A percentile compares a stretch with the other conserved stretches of the same genome.
phyloP scores from a whole-genome alignment of 768 basidiomycete genomes.

The Mycena polygramma region DNA sequence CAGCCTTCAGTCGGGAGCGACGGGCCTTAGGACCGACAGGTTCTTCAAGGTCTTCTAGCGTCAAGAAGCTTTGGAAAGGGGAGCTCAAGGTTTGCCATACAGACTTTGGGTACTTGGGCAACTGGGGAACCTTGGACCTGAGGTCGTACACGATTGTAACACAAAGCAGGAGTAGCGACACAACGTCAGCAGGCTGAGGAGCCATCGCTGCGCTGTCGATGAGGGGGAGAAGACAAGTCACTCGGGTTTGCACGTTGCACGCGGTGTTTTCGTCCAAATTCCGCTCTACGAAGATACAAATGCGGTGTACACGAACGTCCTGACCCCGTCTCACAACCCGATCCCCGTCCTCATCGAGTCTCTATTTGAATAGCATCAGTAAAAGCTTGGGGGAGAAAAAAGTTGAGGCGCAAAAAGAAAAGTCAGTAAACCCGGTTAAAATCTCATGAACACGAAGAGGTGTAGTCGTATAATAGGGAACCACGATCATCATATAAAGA shows the following conservation, averaged over 20 bases:
- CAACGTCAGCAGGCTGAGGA: slow-evolving; percentile 8
- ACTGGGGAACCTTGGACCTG: slow-evolving; percentile 34
- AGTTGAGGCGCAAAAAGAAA: slow-evolving; percentile 15
- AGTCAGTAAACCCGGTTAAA: slow-evolving; percentile 61
- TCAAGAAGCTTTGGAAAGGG: slow-evolving; percentile 68
- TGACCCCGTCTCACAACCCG: too few species aligned
- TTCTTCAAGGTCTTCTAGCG: slow-evolving; percentile 63
- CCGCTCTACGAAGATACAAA: too few species aligned
- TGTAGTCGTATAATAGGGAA: slow-evolving; percentile 75
- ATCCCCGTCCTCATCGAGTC: background rate
- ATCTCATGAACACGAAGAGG: slow-evolving; percentile 53
- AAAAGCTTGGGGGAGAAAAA: slow-evolving; percentile 3
- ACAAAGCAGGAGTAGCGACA: slow-evolving; percentile 41
- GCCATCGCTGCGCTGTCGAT: slow-evolving; percentile 7
- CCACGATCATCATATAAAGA: slow-evolving; percentile 59
- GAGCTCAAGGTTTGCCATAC: slow-evolving; percentile 43
- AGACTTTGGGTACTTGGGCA: slow-evolving; percentile 44
- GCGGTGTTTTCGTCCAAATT: background rate
- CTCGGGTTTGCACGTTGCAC: background rate
- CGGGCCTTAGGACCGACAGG: slow-evolving; percentile 47
- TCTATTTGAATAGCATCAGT: slow-evolving; percentile 22
- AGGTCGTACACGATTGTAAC: slow-evolving; percentile 49
- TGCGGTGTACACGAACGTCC: too few species aligned
- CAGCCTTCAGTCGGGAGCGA: slow-evolving; percentile 46
- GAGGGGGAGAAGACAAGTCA: slow-evolving; percentile 4